These are phyloP conservation scores for Nissolia schottii DNA, from an alignment of 306 rosid species.

Conservation along the genomic window DNA sequence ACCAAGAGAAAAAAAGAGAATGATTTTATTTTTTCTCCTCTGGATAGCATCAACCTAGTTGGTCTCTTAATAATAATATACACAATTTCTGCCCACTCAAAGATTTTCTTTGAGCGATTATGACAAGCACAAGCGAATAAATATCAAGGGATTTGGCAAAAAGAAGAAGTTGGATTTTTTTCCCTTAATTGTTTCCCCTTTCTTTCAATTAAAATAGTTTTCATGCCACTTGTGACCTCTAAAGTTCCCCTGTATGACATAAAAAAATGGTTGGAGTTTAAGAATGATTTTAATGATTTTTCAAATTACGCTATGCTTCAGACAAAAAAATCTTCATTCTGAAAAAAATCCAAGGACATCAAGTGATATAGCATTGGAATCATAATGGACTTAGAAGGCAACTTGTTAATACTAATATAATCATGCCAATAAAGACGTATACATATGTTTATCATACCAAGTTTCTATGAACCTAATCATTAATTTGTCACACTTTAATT, in stretches of 20 bases:
- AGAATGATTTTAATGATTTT: neutral
- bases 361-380: slow-evolving; percentile 29
- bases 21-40: neutral
- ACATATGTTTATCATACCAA: slow-evolving; percentile 23
- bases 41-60: slow-evolving; percentile 12
- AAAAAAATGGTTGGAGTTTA: neutral
- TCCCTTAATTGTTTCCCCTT: neutral
- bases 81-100: neutral
- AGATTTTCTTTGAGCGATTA: slow-evolving; percentile 30
- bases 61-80: neutral
- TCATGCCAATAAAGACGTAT: slow-evolving; percentile 26
- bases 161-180: slow-evolving; percentile 1
- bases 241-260: neutral
- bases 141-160: slow-evolving; percentile 32
- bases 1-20: neutral
- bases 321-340: slow-evolving; percentile 28
- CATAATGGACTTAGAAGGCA: slow-evolving; percentile 19
- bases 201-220: neutral
- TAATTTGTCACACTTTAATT: slow-evolving; percentile 30
- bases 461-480: slow-evolving; percentile 46
- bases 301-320: neutral
- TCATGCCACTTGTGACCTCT: neutral
- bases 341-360: slow-evolving; percentile 32
- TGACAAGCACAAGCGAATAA: slow-evolving; percentile 41
- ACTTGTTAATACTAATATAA: slow-evolving; percentile 40